These are phyloP conservation scores for Xerocomus nothofagi DNA, from an alignment of 1,284 basidiomycete species.

Conservation along the genomic window DNA sequence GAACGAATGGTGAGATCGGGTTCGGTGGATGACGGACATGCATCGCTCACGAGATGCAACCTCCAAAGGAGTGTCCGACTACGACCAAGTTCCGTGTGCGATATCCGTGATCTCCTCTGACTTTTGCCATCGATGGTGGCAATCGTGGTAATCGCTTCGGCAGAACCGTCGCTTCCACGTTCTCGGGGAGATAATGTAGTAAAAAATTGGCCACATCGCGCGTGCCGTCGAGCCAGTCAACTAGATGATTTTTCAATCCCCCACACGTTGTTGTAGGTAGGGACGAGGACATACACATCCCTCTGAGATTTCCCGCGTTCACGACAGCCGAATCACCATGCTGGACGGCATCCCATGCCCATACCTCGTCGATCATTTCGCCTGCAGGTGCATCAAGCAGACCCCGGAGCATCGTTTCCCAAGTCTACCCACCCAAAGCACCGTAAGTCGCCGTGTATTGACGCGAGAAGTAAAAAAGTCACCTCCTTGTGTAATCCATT, in stretches of 20 bases:
- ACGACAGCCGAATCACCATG: slow-evolving; percentile 75
- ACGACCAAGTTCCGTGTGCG: slow-evolving; percentile 52
- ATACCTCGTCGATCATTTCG: slow-evolving; percentile 66
- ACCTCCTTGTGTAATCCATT: slow-evolving; percentile 87
- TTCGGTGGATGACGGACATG: background rate
- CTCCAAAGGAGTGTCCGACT: slow-evolving; percentile 84
- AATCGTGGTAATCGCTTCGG: slow-evolving; percentile 53
- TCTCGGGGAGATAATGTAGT: slow-evolving; percentile 55
- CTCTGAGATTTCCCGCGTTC: slow-evolving; percentile 56
- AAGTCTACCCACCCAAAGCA: too few species aligned
- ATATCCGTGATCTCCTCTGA: slow-evolving; percentile 48
- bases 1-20: background rate
- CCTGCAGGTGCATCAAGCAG: slow-evolving; percentile 43
- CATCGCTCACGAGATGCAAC: slow-evolving; percentile 59
- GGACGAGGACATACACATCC: slow-evolving; percentile 49
- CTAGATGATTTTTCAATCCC: slow-evolving; percentile 36
- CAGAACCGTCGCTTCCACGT: slow-evolving; percentile 35
- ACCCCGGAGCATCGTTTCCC: slow-evolving; percentile 59
- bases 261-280: background rate
- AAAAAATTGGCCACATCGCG: slow-evolving; percentile 75
- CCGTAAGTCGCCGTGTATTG: background rate
- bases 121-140: slow-evolving; percentile 39
- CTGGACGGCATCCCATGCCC: slow-evolving; percentile 76
- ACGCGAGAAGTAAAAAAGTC: background rate
- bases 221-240: slow-evolving; percentile 68